Base-by-base conservation (phyloP, 495 filamentous ascomycete genomes). In the Trichoderma orchidacearum region DNA sequence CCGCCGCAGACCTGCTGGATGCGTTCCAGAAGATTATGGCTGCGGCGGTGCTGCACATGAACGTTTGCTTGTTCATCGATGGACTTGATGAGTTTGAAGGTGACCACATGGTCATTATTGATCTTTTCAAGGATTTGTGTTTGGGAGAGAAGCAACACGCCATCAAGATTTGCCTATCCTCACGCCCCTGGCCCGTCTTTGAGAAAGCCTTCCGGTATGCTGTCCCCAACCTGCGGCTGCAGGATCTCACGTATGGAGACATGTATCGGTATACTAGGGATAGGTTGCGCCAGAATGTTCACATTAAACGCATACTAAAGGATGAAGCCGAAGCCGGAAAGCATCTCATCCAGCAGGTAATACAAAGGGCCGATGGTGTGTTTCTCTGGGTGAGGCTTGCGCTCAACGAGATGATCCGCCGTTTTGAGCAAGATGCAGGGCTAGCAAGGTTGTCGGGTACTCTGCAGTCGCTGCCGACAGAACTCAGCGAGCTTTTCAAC, bases 81-180 rank as follows among this genome's bases (percentile, higher is more conserved):
- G 41, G 41, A 5, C 8, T 48, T 9, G 41, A 48, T 27, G 41
- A 48, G 41, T 48, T 48, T 27, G 41, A 48, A 27, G 41, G 41
- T 23, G 41, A 48, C 15, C 41, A 67, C 23, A 53, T 38, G 8
- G 57, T 59, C 27, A 30, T 71, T 2, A 60, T 69, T 45, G 53
- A 63, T 29, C 48, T 62, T n/a, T 52, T 66, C 32, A 58, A 54
- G 29, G 25, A 56, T 4, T 38, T 68, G 12, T 34, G 57, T 18
- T 6, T 36, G 17, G 30, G 35, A 18, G 18, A 36, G 2, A 38
- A 52, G 15, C 31, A 34, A 1, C 5, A 25, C 11, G 45, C 59
- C n/a, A 35, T 70, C 21, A 72, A 69, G 58, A 21, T 67, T 0
- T 69, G 66, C 54, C 18, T 70, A 6, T 66, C 69, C 5, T 69